Conservation (phyloP, 108 stramenopile genomes). For the Cyclotella choctawhatcheeana region DNA sequence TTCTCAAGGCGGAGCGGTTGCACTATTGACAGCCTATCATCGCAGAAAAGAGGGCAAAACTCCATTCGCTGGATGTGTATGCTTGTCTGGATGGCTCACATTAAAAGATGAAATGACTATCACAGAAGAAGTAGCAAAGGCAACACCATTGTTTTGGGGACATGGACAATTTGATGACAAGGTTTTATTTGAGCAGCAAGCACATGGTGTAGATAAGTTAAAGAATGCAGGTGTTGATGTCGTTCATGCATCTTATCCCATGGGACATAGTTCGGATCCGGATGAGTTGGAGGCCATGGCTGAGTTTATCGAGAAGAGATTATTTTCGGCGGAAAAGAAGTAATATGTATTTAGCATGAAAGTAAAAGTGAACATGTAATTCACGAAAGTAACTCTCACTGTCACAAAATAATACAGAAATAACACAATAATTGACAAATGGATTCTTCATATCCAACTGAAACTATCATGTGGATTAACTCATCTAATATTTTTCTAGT, state of each 20-base stretch:
- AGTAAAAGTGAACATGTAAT: not conserved
- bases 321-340: slow-evolving; percentile 23
- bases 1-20: slow-evolving; percentile 84
- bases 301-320: slow-evolving; percentile 62
- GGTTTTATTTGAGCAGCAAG: slow-evolving; percentile 83
- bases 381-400: not conserved
- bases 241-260: slow-evolving; percentile 47
- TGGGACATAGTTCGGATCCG: slow-evolving; percentile 78
- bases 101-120: slow-evolving; percentile 58
- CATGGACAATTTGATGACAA: slow-evolving; percentile 87
- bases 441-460: too few relatives aligned
- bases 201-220: slow-evolving; percentile 69
- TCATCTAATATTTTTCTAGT: too few relatives aligned
- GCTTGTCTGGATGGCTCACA: slow-evolving; percentile 79
- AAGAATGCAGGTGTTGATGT: slow-evolving; percentile 48
- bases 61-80: slow-evolving; percentile 76
- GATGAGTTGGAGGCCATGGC: slow-evolving; percentile 79
- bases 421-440: too few relatives aligned
- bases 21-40: slow-evolving; percentile 73
- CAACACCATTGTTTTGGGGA: slow-evolving; percentile 83
- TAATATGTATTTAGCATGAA: not conserved
- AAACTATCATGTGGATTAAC: too few relatives aligned
- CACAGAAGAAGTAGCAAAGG: slow-evolving; percentile 47
- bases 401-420: too few relatives aligned
- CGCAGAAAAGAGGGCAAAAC: slow-evolving; percentile 28